Evolutionary conservation across 805 yeast genomes (phyloP).

Genomic region (Saccharomyces paradoxus): DNA sequence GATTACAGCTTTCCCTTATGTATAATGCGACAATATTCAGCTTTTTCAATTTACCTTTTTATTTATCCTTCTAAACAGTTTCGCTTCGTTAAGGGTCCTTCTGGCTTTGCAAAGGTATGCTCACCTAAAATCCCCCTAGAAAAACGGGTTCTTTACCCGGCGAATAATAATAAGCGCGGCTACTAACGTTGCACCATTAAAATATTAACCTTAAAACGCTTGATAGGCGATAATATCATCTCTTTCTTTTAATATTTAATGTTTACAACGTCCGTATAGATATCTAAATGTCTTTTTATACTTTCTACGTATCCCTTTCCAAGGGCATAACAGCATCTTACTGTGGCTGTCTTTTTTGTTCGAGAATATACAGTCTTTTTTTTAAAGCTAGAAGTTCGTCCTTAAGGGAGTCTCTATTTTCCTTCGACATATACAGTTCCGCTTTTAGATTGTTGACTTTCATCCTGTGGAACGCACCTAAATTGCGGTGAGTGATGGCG

Average conservation of each 20-base stretch:
- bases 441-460: slow-evolving; percentile 78
- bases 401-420: slow-evolving; percentile 74
- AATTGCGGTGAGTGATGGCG: not conserved
- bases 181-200: not conserved
- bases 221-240: not conserved
- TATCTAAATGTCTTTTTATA: not conserved
- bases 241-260: not conserved
- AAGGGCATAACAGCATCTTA: not conserved
- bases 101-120: not conserved
- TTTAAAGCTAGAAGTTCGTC: slow-evolving; percentile 51
- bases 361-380: slow-evolving; percentile 37
- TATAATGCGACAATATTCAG: not conserved
- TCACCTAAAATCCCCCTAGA: not conserved
- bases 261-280: not conserved
- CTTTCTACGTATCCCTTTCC: not conserved
- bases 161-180: not conserved
- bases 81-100: not conserved
- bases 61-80: not conserved
- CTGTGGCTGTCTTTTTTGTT: not conserved
- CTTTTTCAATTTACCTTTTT: not conserved
- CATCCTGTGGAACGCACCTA: slow-evolving; percentile 50
- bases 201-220: not conserved
- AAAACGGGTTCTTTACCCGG: not conserved
- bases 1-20: not conserved
- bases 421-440: slow-evolving; percentile 68